These are phyloP conservation scores for Lagenidium sp. DNA, from an alignment of 352 stramenopile genomes.

Conservation along the genomic window DNA sequence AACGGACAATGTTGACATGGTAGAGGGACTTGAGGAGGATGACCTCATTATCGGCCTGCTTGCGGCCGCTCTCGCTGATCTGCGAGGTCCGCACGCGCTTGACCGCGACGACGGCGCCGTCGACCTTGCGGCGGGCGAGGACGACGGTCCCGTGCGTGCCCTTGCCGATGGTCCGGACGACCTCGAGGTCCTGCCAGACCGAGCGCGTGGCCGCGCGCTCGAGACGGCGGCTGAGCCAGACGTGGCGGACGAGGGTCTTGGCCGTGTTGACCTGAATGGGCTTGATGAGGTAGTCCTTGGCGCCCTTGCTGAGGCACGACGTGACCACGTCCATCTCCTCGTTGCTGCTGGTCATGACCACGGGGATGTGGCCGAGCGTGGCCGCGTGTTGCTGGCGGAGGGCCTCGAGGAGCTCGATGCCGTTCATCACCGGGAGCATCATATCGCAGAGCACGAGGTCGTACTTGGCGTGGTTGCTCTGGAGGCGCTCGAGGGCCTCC, in stretches of 20 bases:
- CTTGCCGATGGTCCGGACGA: slow-evolving; percentile 82
- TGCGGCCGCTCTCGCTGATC: slow-evolving; percentile 78
- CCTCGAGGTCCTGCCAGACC: slow-evolving; percentile 81
- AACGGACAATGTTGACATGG: slow-evolving; percentile 87
- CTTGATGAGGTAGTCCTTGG: slow-evolving; percentile 89
- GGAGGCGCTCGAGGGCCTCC: slow-evolving; percentile 63
- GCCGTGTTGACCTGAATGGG: slow-evolving; percentile 86
- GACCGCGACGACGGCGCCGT: slow-evolving; percentile 75
- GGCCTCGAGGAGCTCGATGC: slow-evolving; percentile 80
- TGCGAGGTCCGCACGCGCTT: slow-evolving; percentile 76
- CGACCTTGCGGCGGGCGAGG: slow-evolving; percentile 59
- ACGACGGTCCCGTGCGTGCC: slow-evolving; percentile 82
- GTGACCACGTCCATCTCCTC: slow-evolving; percentile 89
- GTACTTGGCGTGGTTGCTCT: slow-evolving; percentile 65
- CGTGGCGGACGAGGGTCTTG: slow-evolving; percentile 85
- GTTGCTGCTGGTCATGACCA: slow-evolving; percentile 88
- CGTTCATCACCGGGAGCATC: slow-evolving; percentile 85
- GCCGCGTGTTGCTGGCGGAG: slow-evolving; percentile 62
- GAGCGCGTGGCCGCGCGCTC: slow-evolving; percentile 55
- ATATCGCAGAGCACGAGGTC: slow-evolving; percentile 87
- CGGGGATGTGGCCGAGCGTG: slow-evolving; percentile 71
- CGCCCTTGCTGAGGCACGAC: slow-evolving; percentile 80
- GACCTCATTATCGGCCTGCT: slow-evolving; percentile 85
- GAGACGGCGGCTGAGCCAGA: slow-evolving; percentile 72
- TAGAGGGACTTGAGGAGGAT: slow-evolving; percentile 86